Percentiles rank a stretch among this genome's conserved stretches.
Conservation (phyloP, 2,329 filamentous ascomycete species). For the Penicillium sp. region DNA sequence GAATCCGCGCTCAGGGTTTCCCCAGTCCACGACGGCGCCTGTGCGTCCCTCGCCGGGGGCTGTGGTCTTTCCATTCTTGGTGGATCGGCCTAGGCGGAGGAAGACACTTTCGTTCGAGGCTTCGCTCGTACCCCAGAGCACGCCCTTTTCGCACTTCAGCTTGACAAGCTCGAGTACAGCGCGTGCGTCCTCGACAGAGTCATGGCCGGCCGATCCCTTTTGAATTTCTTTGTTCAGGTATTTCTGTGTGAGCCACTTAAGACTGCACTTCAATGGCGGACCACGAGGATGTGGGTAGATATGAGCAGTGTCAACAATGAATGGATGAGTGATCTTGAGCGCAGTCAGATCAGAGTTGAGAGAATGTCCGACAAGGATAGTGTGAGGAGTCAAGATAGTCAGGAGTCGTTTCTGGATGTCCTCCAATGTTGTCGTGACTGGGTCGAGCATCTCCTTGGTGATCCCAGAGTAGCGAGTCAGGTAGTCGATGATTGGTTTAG, state of each 20-base stretch:
- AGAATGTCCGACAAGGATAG: conserved; percentile 52
- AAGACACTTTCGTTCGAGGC: conserved; percentile 85
- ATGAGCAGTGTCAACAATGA: conserved; percentile 87
- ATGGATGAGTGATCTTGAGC: conserved; percentile 83
- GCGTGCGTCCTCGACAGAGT: conserved; percentile 88
- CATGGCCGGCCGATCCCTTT: conserved; percentile 75
- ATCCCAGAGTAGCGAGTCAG: conserved; percentile 91
- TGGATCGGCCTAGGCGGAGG: conserved; percentile 69
- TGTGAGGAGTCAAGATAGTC: conserved; percentile 59
- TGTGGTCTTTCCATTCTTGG: conserved; percentile 43
- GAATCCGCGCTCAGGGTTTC: conserved; percentile 68
- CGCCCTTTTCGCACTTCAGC: conserved; percentile 93
- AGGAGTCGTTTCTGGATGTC: conserved; percentile 83
- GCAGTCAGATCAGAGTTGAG: conserved; percentile 67
- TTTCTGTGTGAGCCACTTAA: conserved; percentile 87
- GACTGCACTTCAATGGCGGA: conserved; percentile 81
- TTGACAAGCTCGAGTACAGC: conserved; percentile 92
- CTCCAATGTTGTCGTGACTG: conserved; percentile 76
- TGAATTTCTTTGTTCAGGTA: conserved; percentile 88
- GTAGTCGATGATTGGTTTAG: conserved; percentile 87
- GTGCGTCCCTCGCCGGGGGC: conserved; percentile 35
- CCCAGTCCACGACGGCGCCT: conserved; percentile 80
- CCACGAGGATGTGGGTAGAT: conserved; percentile 89
- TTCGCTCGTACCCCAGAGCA: conserved; percentile 79
- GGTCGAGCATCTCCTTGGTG: conserved; percentile 77